A percentile compares a stretch with the other conserved stretches of the same genome.
phyloP scores from a whole-genome alignment of 139 green algal species.

The Ettlia oleoabundans region DNA sequence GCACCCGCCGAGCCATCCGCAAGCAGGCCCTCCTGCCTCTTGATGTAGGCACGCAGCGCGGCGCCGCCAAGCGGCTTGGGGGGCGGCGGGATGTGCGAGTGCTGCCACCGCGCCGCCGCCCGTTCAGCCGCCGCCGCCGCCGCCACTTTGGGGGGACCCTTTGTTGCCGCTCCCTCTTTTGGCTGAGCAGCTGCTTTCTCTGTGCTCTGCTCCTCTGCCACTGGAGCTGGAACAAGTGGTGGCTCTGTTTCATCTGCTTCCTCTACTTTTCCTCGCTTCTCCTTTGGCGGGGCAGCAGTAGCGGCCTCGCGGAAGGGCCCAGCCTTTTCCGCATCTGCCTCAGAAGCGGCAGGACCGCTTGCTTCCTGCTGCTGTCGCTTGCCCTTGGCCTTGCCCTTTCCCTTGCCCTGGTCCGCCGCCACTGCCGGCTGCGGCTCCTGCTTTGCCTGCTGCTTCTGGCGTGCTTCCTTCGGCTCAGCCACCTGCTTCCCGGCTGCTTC shows the following conservation, averaged over 20 bases:
- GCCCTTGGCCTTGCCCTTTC: background rate
- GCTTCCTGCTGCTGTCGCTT: constrained; percentile 25
- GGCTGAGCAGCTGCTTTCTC: background rate
- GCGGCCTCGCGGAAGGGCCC: background rate
- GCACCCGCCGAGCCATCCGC: background rate
- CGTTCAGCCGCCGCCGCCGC: background rate
- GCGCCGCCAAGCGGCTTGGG: constrained; percentile 16
- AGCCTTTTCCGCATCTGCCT: background rate
- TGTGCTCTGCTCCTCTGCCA: background rate
- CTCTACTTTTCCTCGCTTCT: background rate
- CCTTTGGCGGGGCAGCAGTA: background rate
- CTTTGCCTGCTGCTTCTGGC: background rate
- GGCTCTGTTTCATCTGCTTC: background rate
- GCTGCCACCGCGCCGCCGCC: background rate
- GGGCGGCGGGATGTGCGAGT: constrained; percentile 19
- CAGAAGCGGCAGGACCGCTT: background rate
- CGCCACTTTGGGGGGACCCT: background rate
- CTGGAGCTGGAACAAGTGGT: background rate
- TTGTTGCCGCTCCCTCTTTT: background rate
- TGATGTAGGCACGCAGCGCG: background rate
- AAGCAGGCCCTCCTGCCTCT: constrained; percentile 12
- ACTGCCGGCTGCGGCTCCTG: background rate
- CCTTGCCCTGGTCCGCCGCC: background rate
- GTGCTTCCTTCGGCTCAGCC: background rate
- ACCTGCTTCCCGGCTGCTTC: background rate